These are phyloP conservation scores for Akanthomyces dipterigenus DNA, from an alignment of 2,329 filamentous ascomycete genomes.

Conservation along the genomic window DNA sequence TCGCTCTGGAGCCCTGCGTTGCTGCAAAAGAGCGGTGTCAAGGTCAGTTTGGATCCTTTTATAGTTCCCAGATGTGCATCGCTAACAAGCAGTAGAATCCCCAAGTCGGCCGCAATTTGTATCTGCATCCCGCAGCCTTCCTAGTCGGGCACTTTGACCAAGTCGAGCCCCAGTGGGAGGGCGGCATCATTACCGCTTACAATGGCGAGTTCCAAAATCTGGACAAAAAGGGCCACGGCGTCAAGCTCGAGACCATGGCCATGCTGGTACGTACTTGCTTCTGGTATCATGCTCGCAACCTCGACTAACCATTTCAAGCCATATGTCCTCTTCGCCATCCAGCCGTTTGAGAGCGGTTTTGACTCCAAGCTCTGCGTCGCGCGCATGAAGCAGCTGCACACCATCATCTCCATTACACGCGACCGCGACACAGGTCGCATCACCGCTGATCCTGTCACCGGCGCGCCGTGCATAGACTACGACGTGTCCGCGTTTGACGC, in stretches of 20 bases:
- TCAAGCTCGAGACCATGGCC: conserved; percentile 69
- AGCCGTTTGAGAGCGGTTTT: conserved; percentile 62
- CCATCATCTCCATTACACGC: conserved; percentile 66
- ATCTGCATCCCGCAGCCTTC: conserved; percentile 68
- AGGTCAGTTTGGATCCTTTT: conserved; percentile 30
- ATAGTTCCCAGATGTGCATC: no score
- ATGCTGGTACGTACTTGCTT: conserved; percentile 49
- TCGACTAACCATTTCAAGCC: conserved; percentile 9
- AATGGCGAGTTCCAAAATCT: conserved; percentile 74
- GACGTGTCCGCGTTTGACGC: conserved; percentile 64
- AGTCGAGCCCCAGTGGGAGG: conserved; percentile 63
- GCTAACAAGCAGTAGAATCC: conserved; percentile 47
- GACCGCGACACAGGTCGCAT: conserved; percentile 73
- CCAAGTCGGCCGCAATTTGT: conserved; percentile 74
- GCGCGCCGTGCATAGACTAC: conserved; percentile 62
- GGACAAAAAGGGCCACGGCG: conserved; percentile 72
- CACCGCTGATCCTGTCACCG: conserved; percentile 62
- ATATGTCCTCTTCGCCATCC: conserved; percentile 51
- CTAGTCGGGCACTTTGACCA: conserved; percentile 59
- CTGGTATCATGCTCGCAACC: neutral
- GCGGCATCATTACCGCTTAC: conserved; percentile 72
- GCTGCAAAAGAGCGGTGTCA: conserved; percentile 69
- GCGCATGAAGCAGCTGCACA: conserved; percentile 61
- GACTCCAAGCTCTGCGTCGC: conserved; percentile 67
- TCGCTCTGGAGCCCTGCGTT: conserved; percentile 71